Evolutionary conservation across 305 asterid genomes (phyloP).

Genomic region (Solanum aculeatissimum): DNA sequence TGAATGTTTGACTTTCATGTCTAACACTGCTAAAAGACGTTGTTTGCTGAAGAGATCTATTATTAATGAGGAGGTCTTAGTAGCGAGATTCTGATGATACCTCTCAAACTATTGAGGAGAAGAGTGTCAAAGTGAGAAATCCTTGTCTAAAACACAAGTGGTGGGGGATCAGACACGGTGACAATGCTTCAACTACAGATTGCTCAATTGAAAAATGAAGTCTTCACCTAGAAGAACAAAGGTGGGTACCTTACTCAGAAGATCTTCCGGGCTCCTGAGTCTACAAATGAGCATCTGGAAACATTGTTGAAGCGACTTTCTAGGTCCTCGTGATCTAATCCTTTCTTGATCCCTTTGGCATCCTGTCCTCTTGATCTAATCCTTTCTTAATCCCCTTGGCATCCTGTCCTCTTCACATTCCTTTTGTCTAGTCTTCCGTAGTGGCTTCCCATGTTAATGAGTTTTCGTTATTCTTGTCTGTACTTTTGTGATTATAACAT

Average conservation of each 20-base stretch:
- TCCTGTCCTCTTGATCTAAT: neutral
- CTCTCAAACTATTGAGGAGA: neutral
- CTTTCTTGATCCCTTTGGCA: neutral
- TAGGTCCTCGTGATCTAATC: neutral
- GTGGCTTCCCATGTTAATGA: neutral
- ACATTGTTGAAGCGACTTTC: neutral
- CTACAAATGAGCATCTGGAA: neutral
- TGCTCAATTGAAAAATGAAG: neutral
- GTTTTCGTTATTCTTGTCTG: neutral
- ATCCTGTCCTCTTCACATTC: neutral
- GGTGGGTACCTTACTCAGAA: neutral
- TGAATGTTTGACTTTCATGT: too few species aligned
- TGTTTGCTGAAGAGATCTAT: neutral
- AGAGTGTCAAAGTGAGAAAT: neutral
- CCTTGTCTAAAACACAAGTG: neutral
- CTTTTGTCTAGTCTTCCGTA: neutral
- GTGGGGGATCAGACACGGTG: neutral
- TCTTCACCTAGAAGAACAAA: neutral
- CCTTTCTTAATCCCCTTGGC: neutral
- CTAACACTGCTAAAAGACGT: neutral
- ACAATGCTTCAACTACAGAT: neutral
- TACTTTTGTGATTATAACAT: neutral
- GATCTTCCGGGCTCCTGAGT: neutral
- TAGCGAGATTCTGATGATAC: neutral
- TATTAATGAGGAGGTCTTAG: neutral